Evolutionary conservation across 73 alveolate genomes (phyloP).

Genomic region (Paramecium caudatum): DNA sequence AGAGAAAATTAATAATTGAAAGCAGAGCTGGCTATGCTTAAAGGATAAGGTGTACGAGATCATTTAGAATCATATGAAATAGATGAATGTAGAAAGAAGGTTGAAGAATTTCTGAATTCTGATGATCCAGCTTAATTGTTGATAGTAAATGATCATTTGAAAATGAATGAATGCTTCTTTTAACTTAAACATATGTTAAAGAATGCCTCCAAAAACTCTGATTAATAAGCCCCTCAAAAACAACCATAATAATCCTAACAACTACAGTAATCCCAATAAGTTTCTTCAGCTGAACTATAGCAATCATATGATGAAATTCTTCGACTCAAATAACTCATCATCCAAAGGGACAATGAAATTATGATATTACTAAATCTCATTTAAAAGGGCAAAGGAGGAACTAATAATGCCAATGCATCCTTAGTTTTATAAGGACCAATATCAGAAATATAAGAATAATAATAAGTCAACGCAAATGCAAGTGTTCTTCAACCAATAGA

Average conservation of each 20-base stretch:
- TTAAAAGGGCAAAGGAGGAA: constrained; percentile 83
- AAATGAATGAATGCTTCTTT: constrained; percentile 96
- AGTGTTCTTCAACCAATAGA: constrained; percentile 21
- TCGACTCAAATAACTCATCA: constrained; percentile 81
- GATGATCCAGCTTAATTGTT: constrained; percentile 89
- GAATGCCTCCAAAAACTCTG: constrained; percentile 80
- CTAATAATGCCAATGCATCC: constrained; percentile 59
- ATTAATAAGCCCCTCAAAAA: constrained; percentile 71
- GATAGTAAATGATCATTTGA: constrained; percentile 92
- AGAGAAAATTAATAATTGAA: constrained; percentile 96
- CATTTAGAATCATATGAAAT: constrained; percentile 92
- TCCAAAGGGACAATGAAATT: constrained; percentile 93
- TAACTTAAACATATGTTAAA: constrained; percentile 88
- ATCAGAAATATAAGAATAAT: background rate
- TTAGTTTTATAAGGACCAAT: constrained; percentile 50
- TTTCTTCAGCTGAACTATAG: constrained; percentile 46
- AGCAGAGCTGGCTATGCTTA: constrained; percentile 96
- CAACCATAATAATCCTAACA: background rate
- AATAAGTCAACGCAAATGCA: constrained; percentile 39
- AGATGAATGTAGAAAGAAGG: constrained; percentile 93
- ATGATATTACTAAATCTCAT: constrained; percentile 83
- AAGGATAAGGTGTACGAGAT: constrained; percentile 94
- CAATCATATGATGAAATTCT: constrained; percentile 81
- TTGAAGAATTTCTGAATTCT: constrained; percentile 89
- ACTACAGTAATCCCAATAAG: background rate